A percentile compares a stretch with the other conserved stretches of the same genome.
Conservation (phyloP, 1,139 yeast species). For the Geotrichum siamense region DNA sequence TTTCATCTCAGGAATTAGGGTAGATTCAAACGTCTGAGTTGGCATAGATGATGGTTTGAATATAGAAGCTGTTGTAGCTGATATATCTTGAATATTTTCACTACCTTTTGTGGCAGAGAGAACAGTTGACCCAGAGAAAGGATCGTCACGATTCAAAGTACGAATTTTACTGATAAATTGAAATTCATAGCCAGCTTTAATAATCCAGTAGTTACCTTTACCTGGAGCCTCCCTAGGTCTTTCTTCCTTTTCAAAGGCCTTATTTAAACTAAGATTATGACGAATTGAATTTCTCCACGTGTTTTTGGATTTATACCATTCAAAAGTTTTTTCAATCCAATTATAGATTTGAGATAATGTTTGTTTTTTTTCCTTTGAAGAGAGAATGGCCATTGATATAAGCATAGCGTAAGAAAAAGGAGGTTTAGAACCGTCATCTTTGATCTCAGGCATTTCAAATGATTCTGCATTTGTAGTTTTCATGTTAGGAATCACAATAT, state of each 20-base stretch:
- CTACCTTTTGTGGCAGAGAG: not conserved
- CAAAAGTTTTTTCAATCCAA: conserved; percentile 87
- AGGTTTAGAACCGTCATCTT: conserved; percentile 57
- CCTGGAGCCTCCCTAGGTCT: conserved; percentile 82
- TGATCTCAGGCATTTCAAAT: conserved; percentile 38
- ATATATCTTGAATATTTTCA: not conserved
- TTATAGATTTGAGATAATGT: conserved; percentile 85
- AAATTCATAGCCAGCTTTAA: conserved; percentile 72
- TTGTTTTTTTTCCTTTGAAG: conserved; percentile 66
- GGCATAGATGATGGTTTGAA: not conserved
- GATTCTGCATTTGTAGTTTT: conserved; percentile 21
- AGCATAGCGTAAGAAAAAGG: conserved; percentile 91
- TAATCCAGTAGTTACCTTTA: conserved; percentile 95
- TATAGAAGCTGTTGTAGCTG: not conserved
- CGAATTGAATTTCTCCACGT: conserved; percentile 94
- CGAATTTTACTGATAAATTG: conserved; percentile 46
- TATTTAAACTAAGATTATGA: conserved; percentile 74
- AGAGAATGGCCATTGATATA: conserved; percentile 86
- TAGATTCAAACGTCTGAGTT: not conserved
- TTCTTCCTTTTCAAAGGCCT: conserved; percentile 82
- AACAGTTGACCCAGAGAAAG: not conserved
- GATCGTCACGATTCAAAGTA: not conserved
- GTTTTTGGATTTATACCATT: conserved; percentile 79
- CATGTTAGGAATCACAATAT: not conserved
- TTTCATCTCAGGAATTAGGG: not conserved